A percentile compares a stretch with the other conserved stretches of the same genome.
Evolutionary conservation across 257 asterid genomes (phyloP).

Genomic region (Solanum sejunctum): DNA sequence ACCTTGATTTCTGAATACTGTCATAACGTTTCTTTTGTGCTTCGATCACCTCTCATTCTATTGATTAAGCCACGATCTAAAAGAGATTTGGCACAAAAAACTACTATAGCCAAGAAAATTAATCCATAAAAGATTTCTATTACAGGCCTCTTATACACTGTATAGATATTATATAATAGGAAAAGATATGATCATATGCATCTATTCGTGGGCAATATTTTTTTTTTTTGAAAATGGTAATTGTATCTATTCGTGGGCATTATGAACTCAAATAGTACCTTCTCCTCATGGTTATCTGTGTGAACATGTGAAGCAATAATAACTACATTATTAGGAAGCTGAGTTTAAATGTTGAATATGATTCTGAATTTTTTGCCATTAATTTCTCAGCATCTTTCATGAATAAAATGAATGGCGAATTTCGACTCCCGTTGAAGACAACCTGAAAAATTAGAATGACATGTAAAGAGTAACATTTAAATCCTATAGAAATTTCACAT

Average conservation of each 20-base stretch:
- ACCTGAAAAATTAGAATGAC: conserved; percentile 32
- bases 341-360: conserved; percentile 39
- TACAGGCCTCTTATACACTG: background rate
- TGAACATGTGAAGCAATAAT: conserved; percentile 68
- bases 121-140: background rate
- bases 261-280: conserved; percentile 24
- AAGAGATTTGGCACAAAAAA: background rate
- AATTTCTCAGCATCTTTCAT: conserved; percentile 88
- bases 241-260: too few species aligned
- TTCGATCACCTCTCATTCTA: background rate
- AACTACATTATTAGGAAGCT: conserved; percentile 67
- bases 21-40: too few species aligned
- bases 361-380: conserved; percentile 57
- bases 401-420: conserved; percentile 70
- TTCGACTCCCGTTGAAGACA: conserved; percentile 55
- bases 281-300: conserved; percentile 59
- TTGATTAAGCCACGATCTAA: background rate
- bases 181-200: background rate
- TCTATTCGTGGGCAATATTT: background rate
- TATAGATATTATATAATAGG: background rate
- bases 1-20: too few species aligned
- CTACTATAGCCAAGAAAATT: background rate
- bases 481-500: background rate
- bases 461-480: background rate
- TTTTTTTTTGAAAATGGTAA: too few species aligned